A percentile compares a stretch with the other conserved stretches of the same genome.
phyloP scores from a whole-genome alignment of 2,329 filamentous ascomycete species.

The Nemania sp. region DNA sequence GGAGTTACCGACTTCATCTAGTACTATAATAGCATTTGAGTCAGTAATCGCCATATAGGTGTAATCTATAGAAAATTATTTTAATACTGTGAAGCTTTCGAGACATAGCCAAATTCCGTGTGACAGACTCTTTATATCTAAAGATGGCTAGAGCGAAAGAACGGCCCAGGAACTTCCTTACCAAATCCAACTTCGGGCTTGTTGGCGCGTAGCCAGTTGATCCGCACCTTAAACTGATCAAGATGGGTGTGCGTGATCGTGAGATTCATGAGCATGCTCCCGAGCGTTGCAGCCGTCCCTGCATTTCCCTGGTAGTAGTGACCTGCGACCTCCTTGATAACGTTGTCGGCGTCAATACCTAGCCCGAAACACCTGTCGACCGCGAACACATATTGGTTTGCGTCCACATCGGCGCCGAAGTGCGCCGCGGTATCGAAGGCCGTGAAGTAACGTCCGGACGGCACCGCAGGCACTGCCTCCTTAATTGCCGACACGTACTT shows the following conservation, averaged over 20 bases:
- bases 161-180: background rate
- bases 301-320: constrained; percentile 55
- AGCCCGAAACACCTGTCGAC: constrained; percentile 50
- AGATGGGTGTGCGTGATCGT: constrained; percentile 47
- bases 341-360: constrained; percentile 50
- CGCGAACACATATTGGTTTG: constrained; percentile 47
- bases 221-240: constrained; percentile 49
- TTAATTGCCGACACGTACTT: constrained; percentile 50
- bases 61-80: background rate
- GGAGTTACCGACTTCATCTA: constrained; percentile 55
- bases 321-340: constrained; percentile 53
- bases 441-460: constrained; percentile 51
- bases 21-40: constrained; percentile 35
- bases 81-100: too few relatives aligned
- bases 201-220: constrained; percentile 51
- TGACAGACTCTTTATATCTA: background rate
- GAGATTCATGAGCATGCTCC: constrained; percentile 49
- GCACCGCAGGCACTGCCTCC: constrained; percentile 43
- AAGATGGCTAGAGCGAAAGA: background rate
- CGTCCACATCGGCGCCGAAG: constrained; percentile 39
- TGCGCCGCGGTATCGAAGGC: constrained; percentile 53
- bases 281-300: constrained; percentile 48
- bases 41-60: constrained; percentile 8
- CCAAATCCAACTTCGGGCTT: constrained; percentile 49
- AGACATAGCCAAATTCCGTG: background rate